Base-by-base conservation (phyloP, 1,284 basidiomycete genomes). In the Coniophora puteana region DNA sequence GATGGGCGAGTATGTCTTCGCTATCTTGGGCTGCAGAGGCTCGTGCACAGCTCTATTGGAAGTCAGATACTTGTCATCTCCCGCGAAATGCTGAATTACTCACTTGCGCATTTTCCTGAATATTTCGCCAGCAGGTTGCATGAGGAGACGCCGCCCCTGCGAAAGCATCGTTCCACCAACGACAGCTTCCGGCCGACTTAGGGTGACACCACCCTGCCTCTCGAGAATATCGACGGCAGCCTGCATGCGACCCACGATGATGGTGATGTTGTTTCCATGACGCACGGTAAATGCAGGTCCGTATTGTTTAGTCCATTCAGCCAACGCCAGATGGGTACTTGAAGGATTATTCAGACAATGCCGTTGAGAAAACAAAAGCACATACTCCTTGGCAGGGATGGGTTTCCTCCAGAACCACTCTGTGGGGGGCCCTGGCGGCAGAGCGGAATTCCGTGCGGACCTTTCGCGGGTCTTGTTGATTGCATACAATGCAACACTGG, bases 1-100 rank as follows among this genome's bases (percentile, higher is more conserved):
- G 1, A 74, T 59, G 0, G 71, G 67, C 8, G 68, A 65, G 44
- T 82, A 80, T 4, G 59, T 63, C 4, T 58, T 54, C 1, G 76
- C 66, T 1, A 63, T 55, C 40, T 70, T 72, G 3, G 72, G 67
- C 44, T 79, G 74, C 4, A 82, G 57, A 32, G 76, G 70, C 0
- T 69, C 62, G 45, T 82, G 79, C 3, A 82, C 59, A 1, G 74
- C 78, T 42, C 72, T 76, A 22, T 7, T 11, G 5, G n/a, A 10
- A n/a, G n/a, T n/a, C n/a, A n/a, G n/a, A n/a, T n/a, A n/a, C n/a
- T n/a, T n/a, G n/a, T n/a, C n/a, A n/a, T n/a, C n/a, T 8, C 21
- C 8, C 5, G 12, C 5, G 4, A 11, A 14, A 13, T 27, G 12
- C 8, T 13, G 18, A 30, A 1, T 45, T 11, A 39, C 20, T 39